Conservation (phyloP, 306 rosid species). For the Acacia confusa region DNA sequence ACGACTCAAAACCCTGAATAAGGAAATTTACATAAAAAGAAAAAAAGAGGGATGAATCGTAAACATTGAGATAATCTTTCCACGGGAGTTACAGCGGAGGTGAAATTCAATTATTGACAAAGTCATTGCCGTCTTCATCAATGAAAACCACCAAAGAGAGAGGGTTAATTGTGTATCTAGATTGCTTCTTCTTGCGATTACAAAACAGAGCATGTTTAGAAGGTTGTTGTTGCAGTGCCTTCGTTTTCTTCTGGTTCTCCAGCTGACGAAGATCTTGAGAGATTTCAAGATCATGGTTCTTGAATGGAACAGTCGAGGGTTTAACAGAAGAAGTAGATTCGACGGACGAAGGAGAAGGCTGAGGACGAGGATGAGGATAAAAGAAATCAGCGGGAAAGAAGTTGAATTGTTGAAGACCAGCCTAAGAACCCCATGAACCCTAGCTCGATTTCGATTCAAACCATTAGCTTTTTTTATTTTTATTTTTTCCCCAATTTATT, state of each 20-base stretch:
- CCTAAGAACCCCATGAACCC: no score
- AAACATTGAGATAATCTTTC: neutral
- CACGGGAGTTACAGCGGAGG: neutral
- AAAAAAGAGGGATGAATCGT: neutral
- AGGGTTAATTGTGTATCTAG: slow-evolving; percentile 24
- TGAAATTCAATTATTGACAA: slow-evolving; percentile 7
- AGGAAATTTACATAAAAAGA: neutral
- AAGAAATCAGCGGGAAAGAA: slow-evolving; percentile 65
- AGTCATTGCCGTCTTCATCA: neutral
- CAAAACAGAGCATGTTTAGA: slow-evolving; percentile 22
- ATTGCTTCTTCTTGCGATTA: neutral
- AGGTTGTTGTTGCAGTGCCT: slow-evolving; percentile 23
- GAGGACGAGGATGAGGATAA: slow-evolving; percentile 61
- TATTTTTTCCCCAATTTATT: no score
- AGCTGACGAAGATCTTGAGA: slow-evolving; percentile 21
- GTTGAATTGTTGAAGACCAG: slow-evolving; percentile 77
- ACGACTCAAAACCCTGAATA: neutral
- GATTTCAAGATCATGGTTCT: slow-evolving; percentile 1
- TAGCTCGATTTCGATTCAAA: no score
- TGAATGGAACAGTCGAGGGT: slow-evolving; percentile 30
- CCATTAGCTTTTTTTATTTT: no score
- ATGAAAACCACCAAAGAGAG: slow-evolving; percentile 31
- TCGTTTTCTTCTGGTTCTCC: slow-evolving; percentile 19
- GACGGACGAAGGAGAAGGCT: slow-evolving; percentile 33
- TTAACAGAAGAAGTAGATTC: slow-evolving; percentile 5